Evolutionary conservation across 805 yeast species (phyloP), one percentile per base, ranked within the genome.

Genomic region (Wickerhamomyces bovis): DNA sequence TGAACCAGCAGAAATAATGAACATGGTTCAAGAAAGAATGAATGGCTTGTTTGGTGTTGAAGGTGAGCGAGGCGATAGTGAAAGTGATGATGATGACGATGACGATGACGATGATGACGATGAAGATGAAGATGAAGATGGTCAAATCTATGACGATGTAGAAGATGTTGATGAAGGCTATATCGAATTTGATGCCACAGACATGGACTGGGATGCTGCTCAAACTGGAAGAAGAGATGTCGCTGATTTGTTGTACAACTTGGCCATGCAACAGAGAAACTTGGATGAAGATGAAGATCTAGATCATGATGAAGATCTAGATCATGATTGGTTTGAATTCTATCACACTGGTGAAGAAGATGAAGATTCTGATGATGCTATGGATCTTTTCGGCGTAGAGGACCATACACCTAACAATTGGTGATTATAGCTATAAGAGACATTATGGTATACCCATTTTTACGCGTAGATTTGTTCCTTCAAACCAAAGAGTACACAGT

Each of bases 1-100:
- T 39, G 46, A 53, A 16, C 51, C 59, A 1, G 51, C 58, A 10
- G 60, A 56, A 35, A 49, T 58, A 12, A 48, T 56, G 30, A 25
- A 38, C 21, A 6, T 31, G 33, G 41, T 38, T 20, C 15, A 42
- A 41, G 21, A 22, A 23, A 33, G 41, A 39, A 15, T 44, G 18
- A 18, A 33, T 40, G 38, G 31, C 22, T 16, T 30, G n/a, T 42
- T 42, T 23, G 45, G 63, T n/a, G 55, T 44, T 10, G 54, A 45
- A 5, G 55, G 7, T 15, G 12, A 26, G 13, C 19, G 20, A 18
- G 36, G 30, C 13, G 25, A 39, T 11, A 18, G 6, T 11, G 30
- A 39, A 10, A 28, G 16, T 13, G 42, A 40, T 19, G 20, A 23
- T 21, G 28, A 21, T 20, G 16, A 45, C 36, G 48, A 43, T n/a